Conservation (phyloP, 2,329 filamentous ascomycete species). For the Coniochaeta hoffmannii region DNA sequence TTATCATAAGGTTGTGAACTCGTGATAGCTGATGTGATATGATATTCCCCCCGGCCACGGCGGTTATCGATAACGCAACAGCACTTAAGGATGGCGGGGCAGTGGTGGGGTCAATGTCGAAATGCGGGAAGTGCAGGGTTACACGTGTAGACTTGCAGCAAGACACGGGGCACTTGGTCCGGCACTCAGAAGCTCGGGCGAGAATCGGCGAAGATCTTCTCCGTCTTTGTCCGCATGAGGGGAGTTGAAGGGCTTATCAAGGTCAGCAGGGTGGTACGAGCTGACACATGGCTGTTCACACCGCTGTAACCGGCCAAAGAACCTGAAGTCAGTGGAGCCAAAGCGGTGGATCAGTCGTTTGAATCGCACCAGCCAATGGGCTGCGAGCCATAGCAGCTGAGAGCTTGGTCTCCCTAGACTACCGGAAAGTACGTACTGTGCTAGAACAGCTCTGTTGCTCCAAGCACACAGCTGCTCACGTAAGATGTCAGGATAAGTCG, state of each 20-base stretch:
- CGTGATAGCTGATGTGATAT: neutral
- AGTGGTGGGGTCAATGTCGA: neutral
- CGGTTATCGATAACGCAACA: neutral
- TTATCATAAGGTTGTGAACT: neutral
- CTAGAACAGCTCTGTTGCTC: too few relatives aligned
- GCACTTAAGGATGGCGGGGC: neutral
- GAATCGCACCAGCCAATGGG: too few relatives aligned
- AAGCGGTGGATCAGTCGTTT: too few relatives aligned
- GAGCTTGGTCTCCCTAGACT: too few relatives aligned
- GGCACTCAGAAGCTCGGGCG: neutral
- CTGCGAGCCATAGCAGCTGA: too few relatives aligned
- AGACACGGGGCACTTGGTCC: neutral
- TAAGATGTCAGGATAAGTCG: too few relatives aligned
- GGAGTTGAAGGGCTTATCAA: neutral
- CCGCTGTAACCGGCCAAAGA: neutral
- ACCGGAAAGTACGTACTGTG: too few relatives aligned
- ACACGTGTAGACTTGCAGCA: neutral
- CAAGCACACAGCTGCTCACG: too few relatives aligned
- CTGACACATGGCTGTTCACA: neutral
- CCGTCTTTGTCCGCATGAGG: neutral
- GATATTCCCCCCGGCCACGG: neutral
- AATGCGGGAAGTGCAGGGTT: neutral
- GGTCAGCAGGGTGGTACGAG: neutral
- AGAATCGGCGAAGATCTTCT: neutral
- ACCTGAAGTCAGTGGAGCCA: too few relatives aligned